Evolutionary conservation across 225 moss, liverwort and hornwort species (phyloP).

Genomic region (Straminergon stramineum): DNA sequence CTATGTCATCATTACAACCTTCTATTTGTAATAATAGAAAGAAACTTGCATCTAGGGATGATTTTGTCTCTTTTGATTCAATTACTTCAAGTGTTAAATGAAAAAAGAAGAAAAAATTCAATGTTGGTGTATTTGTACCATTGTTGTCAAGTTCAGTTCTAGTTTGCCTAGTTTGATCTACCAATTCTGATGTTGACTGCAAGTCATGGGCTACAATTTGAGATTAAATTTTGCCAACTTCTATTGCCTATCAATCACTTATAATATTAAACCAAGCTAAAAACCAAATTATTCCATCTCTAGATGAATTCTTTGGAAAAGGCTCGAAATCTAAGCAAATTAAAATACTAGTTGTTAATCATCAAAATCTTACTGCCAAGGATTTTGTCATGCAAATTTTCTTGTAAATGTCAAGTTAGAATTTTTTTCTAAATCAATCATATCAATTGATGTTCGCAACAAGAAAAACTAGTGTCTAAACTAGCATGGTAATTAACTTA

Average conservation of each 20-base stretch:
- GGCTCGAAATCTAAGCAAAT: rapidly evolving
- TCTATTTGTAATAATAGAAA: not conserved
- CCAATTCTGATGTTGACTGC: not conserved
- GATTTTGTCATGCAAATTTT: not conserved
- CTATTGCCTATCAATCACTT: not conserved
- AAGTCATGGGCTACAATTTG: too few relatives aligned
- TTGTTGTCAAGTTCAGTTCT: not conserved
- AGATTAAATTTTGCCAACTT: too few relatives aligned
- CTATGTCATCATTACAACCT: not conserved
- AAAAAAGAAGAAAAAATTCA: not conserved
- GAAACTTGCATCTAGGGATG: rapidly evolving
- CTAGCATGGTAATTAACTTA: too few relatives aligned
- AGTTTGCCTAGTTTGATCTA: not conserved
- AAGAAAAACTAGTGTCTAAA: too few relatives aligned
- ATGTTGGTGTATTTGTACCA: not conserved
- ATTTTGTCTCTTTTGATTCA: not conserved
- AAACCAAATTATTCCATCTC: not conserved
- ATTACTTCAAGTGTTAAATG: not conserved
- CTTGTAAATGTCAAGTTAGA: not conserved
- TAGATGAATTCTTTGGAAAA: not conserved
- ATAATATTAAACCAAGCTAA: not conserved
- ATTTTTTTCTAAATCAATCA: not conserved
- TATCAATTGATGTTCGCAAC: not conserved
- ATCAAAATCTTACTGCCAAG: rapidly evolving
- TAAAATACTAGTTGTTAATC: not conserved